Evolutionary conservation across 768 basidiomycete genomes (phyloP), one percentile per base, ranked within the genome.

Genomic region (Cyathus striatus): DNA sequence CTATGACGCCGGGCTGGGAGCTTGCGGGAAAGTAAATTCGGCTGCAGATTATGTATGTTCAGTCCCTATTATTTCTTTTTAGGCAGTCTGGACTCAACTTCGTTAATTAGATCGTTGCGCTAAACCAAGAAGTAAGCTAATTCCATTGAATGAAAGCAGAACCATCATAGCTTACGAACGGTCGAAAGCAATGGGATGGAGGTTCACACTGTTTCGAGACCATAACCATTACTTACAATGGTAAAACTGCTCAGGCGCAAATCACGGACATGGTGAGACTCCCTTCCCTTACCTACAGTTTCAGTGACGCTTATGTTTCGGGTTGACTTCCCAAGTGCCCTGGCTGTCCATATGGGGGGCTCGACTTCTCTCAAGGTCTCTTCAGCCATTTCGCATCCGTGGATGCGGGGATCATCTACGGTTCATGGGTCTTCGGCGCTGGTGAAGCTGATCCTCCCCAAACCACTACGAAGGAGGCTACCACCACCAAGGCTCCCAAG

Each of bases 251-350:
- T 2, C 54, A 56, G 21, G 83, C 83, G 4, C 65, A 64, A 22
- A 73, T 86, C 45, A 60, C 60, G 44, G 83, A 86, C 49, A 59
- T 66, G 69, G 79, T 78, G 25, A 14, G 68, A n/a, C n/a, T n/a
- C n/a, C n/a, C n/a, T n/a, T n/a, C n/a, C n/a, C n/a, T n/a, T n/a
- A n/a, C n/a, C n/a, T n/a, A n/a, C n/a, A n/a, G n/a, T n/a, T n/a
- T n/a, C n/a, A n/a, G n/a, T n/a, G n/a, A n/a, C n/a, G n/a, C n/a
- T n/a, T n/a, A n/a, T n/a, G n/a, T n/a, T n/a, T n/a, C n/a, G n/a
- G n/a, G n/a, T n/a, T n/a, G n/a, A 30, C 27, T 30, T 7, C n/a
- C n/a, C n/a, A 9, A 30, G 27, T 30, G 27, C 27, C 7, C n/a
- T 7, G 27, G n/a, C 9, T 30, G 27, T n/a, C 27, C 27, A 30